Evolutionary conservation across 208 protist species (phyloP), one percentile per base, ranked within the genome.

Genomic region (Trichomonas vaginalis): DNA sequence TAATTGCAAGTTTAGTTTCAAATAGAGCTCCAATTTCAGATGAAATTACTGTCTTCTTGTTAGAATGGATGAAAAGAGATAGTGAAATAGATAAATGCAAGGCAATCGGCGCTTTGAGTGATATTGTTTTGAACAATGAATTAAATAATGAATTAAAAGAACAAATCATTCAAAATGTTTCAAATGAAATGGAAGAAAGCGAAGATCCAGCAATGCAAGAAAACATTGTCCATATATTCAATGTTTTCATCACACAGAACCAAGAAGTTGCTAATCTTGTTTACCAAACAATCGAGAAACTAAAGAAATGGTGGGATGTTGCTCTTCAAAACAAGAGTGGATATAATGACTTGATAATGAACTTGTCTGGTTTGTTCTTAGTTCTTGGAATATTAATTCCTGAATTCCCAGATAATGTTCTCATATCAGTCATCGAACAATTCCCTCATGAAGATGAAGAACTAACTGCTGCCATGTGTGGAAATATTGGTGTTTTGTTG

Each of bases 191-290:
- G 4, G n/a, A 35, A 37, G 12, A 42, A 39, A 45, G 45, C 4
- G 46, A 23, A 40, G 40, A 92, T 51, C 86, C 86, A 39, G 86
- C 40, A 0, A 35, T 92, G 17, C 86, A 92, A 47, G 86, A 92
- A 51, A 92, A 92, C 32, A 92, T 92, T 92, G 46, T 92, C 39
- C 35, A 92, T 47, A n/a, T 92, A 17, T 92, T 92, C 45, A 92
- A 92, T 32, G 37, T 92, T 51, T 92, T 42, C 45, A 27, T 92
- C 14, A 92, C 51, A 10, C 42, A 92, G 46, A 42, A 92, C 8
- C 23, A 27, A 15, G n/a, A 92, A 15, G 48, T 92, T n/a, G 46
- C 51, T 35, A 9, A 40, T 32, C 45, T 32, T 21, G 46, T 92
- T 27, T 51, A 51, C 14, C 10, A 32, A 4, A 10, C 51, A 0